Conservation (phyloP, 805 yeast genomes). For the Wickerhamiella allomyrinae region DNA sequence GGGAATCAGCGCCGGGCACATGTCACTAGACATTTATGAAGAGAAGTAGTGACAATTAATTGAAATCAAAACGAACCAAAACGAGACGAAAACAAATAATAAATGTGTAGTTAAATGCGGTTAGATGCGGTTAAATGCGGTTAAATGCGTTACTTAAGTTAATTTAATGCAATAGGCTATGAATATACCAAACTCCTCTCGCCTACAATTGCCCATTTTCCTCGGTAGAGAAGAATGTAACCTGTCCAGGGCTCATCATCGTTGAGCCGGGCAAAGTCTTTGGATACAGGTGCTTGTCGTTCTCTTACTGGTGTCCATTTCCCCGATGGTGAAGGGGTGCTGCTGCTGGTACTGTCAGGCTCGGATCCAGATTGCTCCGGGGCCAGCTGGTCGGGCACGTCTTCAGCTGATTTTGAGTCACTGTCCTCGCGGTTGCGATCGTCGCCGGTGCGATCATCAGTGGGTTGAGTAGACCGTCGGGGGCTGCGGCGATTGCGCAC, state of each 20-base stretch:
- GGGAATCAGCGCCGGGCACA: slow-evolving; percentile 27
- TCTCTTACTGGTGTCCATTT: background rate
- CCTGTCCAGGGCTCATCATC: slow-evolving; percentile 2
- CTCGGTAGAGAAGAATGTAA: background rate
- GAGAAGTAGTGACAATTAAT: too few species aligned
- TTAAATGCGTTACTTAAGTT: too few species aligned
- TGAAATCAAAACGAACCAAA: too few species aligned
- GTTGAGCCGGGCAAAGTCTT: background rate
- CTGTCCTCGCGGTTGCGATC: background rate
- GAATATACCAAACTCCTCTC: too few species aligned
- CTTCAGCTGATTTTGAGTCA: background rate
- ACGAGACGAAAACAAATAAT: too few species aligned
- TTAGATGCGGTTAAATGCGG: too few species aligned
- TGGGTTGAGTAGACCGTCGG: slow-evolving; percentile 67
- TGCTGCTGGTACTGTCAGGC: background rate
- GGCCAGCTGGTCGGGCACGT: background rate
- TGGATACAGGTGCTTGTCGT: background rate
- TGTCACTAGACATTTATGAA: too few species aligned
- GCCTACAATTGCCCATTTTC: background rate
- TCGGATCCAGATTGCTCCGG: background rate
- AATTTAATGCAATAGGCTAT: too few species aligned
- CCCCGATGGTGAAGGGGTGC: background rate
- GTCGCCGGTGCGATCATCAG: slow-evolving; percentile 1
- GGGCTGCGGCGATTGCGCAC: slow-evolving; percentile 9
- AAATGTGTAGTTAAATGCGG: too few species aligned